Conservation (phyloP, 371 early-diverging fungal species). For the Mucor lusitanicus region DNA sequence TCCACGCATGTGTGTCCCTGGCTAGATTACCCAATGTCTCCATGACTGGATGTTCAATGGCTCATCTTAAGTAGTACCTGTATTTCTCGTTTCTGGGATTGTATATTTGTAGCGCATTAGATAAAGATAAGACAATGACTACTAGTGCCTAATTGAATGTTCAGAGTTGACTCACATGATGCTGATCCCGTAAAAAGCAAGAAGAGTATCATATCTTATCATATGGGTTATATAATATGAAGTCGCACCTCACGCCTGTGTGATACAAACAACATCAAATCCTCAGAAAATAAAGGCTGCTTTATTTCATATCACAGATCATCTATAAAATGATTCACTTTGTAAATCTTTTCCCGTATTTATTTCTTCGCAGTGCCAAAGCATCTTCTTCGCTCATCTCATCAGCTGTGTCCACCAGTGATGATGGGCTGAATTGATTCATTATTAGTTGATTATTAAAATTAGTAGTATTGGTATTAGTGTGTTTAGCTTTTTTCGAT, state of each 20-base stretch:
- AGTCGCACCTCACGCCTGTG: neutral
- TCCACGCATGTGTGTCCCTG: neutral
- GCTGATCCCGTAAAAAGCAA: neutral
- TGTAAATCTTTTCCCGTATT: conserved; percentile 3
- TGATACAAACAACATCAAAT: neutral
- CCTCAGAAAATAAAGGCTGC: neutral
- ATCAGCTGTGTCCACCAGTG: neutral
- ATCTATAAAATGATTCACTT: neutral
- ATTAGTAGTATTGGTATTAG: neutral
- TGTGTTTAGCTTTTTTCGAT: neutral
- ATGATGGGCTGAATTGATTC: neutral
- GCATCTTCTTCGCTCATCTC: conserved; percentile 5
- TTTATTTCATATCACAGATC: neutral
- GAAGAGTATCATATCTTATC: conserved; percentile 2
- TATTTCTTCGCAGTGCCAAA: neutral
- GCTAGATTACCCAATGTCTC: neutral
- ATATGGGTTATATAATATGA: neutral
- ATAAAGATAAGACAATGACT: conserved; percentile 7
- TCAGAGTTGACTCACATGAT: neutral
- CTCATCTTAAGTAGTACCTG: neutral
- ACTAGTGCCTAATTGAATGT: neutral
- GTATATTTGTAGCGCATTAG: neutral
- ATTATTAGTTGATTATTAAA: neutral
- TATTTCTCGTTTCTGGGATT: neutral
- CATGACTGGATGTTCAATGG: neutral